Conservation (phyloP, 2,329 filamentous ascomycete genomes). For the Penicillium carneum region DNA sequence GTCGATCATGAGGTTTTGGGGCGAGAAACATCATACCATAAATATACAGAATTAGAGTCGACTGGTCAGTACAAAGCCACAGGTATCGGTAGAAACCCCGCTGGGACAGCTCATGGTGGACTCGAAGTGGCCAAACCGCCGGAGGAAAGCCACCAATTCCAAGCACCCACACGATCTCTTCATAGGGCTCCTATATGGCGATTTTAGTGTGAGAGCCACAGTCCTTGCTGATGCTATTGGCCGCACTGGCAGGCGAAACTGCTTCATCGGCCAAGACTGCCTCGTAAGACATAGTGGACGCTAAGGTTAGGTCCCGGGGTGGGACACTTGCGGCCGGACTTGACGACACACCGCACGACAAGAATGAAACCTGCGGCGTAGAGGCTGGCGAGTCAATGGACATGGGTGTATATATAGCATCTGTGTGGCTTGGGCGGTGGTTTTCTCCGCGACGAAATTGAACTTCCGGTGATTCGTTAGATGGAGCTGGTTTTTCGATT, state of each 20-base stretch:
- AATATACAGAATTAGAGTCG: not conserved
- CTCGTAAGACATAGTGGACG: constrained; percentile 33
- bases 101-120: not conserved
- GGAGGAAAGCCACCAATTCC: constrained; percentile 3
- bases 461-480: constrained; percentile 10
- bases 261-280: constrained; percentile 24
- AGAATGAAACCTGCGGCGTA: constrained; percentile 17
- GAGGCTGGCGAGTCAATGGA: constrained; percentile 18
- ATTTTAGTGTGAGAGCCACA: not conserved
- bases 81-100: not conserved
- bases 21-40: constrained; percentile 11
- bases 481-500: not conserved
- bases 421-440: constrained; percentile 9
- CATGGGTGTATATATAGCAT: constrained; percentile 11
- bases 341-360: constrained; percentile 26
- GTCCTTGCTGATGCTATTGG: constrained; percentile 4
- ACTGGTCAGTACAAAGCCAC: not conserved
- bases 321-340: constrained; percentile 26
- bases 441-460: constrained; percentile 17
- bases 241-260: constrained; percentile 12
- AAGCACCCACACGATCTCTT: not conserved
- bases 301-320: constrained; percentile 31
- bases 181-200: not conserved
- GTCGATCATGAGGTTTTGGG: not conserved
- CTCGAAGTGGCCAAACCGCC: not conserved